Conservation (phyloP, 371 early-diverging fungal genomes). For the Mortierella sp. region DNA sequence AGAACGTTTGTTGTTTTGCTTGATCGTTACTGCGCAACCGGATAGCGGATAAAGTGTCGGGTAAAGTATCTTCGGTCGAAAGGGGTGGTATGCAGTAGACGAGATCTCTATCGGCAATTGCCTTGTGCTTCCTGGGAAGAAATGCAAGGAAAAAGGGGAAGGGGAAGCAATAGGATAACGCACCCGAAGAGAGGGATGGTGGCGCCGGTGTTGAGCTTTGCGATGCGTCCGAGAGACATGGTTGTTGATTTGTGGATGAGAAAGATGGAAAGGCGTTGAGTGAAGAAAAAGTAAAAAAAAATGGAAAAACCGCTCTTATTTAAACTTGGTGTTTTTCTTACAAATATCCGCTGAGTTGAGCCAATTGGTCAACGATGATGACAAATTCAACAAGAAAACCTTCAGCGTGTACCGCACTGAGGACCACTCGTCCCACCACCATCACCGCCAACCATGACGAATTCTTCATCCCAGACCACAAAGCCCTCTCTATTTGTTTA, state of each 20-base stretch:
- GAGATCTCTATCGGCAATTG: no score
- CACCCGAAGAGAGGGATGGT: conserved; percentile 61
- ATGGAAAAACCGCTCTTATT: background rate
- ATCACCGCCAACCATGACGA: no score
- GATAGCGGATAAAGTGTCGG: conserved; percentile 2
- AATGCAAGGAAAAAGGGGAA: no score
- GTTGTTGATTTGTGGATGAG: background rate
- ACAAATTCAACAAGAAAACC: no score
- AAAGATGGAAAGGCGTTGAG: background rate
- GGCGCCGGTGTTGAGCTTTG: conserved; percentile 69
- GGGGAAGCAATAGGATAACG: conserved; percentile 1
- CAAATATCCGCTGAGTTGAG: background rate
- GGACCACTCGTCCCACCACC: no score
- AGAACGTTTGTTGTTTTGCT: background rate
- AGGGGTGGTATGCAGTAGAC: background rate
- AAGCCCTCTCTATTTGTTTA: no score
- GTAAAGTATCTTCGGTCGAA: background rate
- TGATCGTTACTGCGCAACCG: background rate
- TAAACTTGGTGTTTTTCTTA: background rate
- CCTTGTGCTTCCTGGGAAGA: no score
- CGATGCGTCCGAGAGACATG: conserved; percentile 53
- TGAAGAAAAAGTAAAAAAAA: background rate
- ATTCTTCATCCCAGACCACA: no score
- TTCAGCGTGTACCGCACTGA: no score
- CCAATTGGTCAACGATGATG: conserved; percentile 7